Evolutionary conservation across 495 filamentous ascomycete genomes (phyloP), one percentile per base, ranked within the genome.

Genomic region (Annulohypoxylon nitens): DNA sequence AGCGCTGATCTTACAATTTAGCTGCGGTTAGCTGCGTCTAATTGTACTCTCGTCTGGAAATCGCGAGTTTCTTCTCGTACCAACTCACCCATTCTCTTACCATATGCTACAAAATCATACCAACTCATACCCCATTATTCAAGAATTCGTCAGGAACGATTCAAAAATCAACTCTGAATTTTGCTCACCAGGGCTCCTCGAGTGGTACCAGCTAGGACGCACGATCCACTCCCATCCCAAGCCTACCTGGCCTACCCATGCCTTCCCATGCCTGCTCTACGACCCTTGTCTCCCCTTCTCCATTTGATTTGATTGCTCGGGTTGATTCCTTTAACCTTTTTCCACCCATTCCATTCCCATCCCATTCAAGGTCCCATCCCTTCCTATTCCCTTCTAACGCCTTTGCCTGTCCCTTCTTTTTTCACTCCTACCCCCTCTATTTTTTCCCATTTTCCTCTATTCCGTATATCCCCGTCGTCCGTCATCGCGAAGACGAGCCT

Each of bases 311-410:
- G 50, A 30, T 54, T 54, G 50, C 23, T 33, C 25, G 23, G 50
- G 23, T 30, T 33, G 23, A 54, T 54, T 54, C 50, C 50, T 54
- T 54, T 54, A 54, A 54, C 50, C 50, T 54, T 54, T 54, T 54
- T 33, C 64, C 62, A 63, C 69, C 73, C 71, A 37, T 78, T 76
- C 77, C 73, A 76, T 73, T 69, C 59, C 67, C 53, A 55, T 73
- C 71, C 47, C 47, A 71, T 67, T 78, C 72, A 20, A 47, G 43
- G 51, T 67, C 75, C 71, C 79, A 80, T 81, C 83, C 82, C 64
- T 70, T 63, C 70, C 67, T 50, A 81, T 67, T 57, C 71, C 41
- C 36, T 64, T 62, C 63, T 60, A 26, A 68, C 59, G 50, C 69
- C 53, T 63, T 61, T 59, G 51, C 53, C 57, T 57, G 41, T 69